Conservation (phyloP, 192 early-diverging fungal species). For the Entomortierella parvispora region DNA sequence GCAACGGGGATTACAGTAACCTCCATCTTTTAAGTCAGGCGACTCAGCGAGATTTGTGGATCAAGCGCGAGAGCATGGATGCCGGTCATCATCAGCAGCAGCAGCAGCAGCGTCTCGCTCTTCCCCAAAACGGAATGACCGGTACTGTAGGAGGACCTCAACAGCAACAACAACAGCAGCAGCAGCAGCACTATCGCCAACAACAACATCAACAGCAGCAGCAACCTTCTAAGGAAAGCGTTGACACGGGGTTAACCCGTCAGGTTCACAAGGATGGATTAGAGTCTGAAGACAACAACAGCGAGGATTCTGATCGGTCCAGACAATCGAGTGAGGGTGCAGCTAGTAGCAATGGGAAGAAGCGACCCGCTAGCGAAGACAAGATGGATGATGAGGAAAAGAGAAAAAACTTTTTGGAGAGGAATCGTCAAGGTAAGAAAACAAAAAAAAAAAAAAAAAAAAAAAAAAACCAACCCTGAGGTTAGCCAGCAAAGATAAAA, state of each 20-base stretch:
- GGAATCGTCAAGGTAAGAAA: slow-evolving; percentile 81
- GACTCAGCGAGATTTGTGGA: slow-evolving; percentile 45
- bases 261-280: slow-evolving; percentile 14
- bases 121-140: no score
- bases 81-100: slow-evolving; percentile 14
- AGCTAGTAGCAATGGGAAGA: slow-evolving; percentile 30
- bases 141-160: no score
- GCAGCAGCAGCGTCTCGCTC: slow-evolving; percentile 1
- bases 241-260: neutral
- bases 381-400: slow-evolving; percentile 74
- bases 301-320: slow-evolving; percentile 26
- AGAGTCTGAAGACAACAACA: slow-evolving; percentile 41
- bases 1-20: slow-evolving; percentile 27
- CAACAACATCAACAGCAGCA: slow-evolving; percentile 5
- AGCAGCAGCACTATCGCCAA: slow-evolving; percentile 4
- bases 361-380: slow-evolving; percentile 34
- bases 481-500: neutral
- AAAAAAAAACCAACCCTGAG: neutral
- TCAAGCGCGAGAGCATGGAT: slow-evolving; percentile 38
- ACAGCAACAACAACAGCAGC: slow-evolving; percentile 8
- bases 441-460: neutral
- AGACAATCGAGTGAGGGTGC: slow-evolving; percentile 29
- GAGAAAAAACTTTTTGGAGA: slow-evolving; percentile 84
- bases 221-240: slow-evolving; percentile 6
- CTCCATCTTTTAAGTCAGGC: slow-evolving; percentile 39